Percentiles rank a stretch among this genome's conserved stretches.
These are phyloP conservation scores for Gryganskiella cystojenkinii DNA, from an alignment of 192 early-diverging fungal species.

Conservation along the genomic window DNA sequence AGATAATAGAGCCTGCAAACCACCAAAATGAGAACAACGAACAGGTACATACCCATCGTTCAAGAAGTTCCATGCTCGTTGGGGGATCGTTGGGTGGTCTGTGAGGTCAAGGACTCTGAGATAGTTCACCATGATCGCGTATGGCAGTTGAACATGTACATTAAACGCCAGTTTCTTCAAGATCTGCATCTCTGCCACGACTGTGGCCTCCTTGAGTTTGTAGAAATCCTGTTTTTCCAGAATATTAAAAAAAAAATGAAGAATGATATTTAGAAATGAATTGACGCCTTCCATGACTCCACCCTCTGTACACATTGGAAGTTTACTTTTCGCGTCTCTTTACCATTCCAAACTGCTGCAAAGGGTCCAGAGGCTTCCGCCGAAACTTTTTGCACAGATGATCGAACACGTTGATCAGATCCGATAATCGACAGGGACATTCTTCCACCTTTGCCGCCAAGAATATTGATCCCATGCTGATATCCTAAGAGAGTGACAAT, in stretches of 20 bases:
- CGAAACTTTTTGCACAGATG: slow-evolving; percentile 72
- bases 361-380: slow-evolving; percentile 57
- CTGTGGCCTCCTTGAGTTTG: slow-evolving; percentile 83
- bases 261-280: background rate
- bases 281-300: too few species aligned
- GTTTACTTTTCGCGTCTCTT: background rate
- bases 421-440: slow-evolving; percentile 75
- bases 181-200: slow-evolving; percentile 89
- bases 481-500: slow-evolving; percentile 56
- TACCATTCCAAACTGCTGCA: slow-evolving; percentile 70
- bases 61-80: slow-evolving; percentile 93
- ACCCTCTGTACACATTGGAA: too few species aligned
- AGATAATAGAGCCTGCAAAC: background rate
- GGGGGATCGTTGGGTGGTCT: slow-evolving; percentile 79
- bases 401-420: slow-evolving; percentile 86
- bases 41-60: slow-evolving; percentile 92
- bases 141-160: slow-evolving; percentile 96
- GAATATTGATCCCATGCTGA: slow-evolving; percentile 78
- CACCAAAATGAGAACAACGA: background rate
- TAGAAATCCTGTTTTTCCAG: slow-evolving; percentile 65
- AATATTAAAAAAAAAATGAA: background rate
- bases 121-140: slow-evolving; percentile 95
- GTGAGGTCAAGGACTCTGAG: slow-evolving; percentile 82
- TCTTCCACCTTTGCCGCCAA: slow-evolving; percentile 89
- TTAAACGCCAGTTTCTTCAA: slow-evolving; percentile 92